phyloP scores from a whole-genome alignment of 2,329 filamentous ascomycete genomes.

The Diaporthe aspalathi region DNA sequence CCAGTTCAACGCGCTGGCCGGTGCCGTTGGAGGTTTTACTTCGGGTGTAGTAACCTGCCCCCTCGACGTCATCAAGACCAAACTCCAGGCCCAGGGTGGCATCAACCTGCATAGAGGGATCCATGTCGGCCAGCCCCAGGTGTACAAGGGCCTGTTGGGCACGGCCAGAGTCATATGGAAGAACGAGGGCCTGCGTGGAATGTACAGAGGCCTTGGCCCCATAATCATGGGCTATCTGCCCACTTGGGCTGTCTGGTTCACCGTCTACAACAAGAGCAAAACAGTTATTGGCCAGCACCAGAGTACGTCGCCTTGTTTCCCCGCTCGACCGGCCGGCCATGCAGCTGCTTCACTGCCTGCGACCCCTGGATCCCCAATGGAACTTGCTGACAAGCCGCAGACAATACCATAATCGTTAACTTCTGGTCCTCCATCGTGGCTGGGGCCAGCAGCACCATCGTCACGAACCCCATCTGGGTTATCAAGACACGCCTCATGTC shows the following conservation, averaged over 20 bases:
- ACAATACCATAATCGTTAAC: conserved; percentile 81
- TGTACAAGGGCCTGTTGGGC: conserved; percentile 89
- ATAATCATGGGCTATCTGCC: conserved; percentile 96
- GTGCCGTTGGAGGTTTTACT: conserved; percentile 89
- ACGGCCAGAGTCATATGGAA: conserved; percentile 87
- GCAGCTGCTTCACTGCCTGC: background rate
- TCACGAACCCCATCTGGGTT: conserved; percentile 98
- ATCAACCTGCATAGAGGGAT: conserved; percentile 68
- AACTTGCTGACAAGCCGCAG: conserved; percentile 54
- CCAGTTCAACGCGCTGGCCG: conserved; percentile 85
- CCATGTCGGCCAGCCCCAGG: conserved; percentile 63
- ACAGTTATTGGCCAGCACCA: conserved; percentile 75
- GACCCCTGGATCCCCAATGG: conserved; percentile 34
- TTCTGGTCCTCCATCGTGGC: conserved; percentile 92
- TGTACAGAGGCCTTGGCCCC: conserved; percentile 93
- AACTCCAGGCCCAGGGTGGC: conserved; percentile 93
- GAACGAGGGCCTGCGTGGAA: conserved; percentile 87
- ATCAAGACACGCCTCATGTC: conserved; percentile 99
- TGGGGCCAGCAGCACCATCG: conserved; percentile 91
- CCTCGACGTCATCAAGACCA: conserved; percentile 98
- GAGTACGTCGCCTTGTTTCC: conserved; percentile 57
- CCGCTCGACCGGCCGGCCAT: background rate
- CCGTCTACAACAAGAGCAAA: conserved; percentile 92
- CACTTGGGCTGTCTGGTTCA: conserved; percentile 98
- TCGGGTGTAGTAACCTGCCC: conserved; percentile 96